A percentile compares a stretch with the other conserved stretches of the same genome.
These are phyloP conservation scores for Rosa chinensis DNA, from an alignment of 306 rosid genomes.

Conservation along the genomic window DNA sequence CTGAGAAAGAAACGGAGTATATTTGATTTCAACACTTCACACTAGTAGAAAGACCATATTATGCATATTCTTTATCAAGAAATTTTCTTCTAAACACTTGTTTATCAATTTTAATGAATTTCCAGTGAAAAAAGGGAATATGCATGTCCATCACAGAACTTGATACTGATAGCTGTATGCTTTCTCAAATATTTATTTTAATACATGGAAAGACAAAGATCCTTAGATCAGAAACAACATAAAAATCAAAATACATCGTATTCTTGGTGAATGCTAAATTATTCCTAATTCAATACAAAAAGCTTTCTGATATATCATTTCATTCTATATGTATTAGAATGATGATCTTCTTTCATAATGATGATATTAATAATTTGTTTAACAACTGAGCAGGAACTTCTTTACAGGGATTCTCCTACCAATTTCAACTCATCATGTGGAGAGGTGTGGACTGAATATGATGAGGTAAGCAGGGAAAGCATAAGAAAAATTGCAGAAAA, in stretches of 20 bases:
- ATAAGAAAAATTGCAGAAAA: slow-evolving; percentile 32
- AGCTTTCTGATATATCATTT: background rate
- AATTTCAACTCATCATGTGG: slow-evolving; percentile 41
- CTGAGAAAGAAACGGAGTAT: background rate
- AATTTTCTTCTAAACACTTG: background rate
- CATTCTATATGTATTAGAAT: background rate
- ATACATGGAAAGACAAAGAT: background rate
- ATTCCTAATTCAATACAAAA: background rate
- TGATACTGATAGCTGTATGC: background rate
- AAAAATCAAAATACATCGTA: background rate
- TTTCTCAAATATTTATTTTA: background rate
- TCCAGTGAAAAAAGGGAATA: background rate
- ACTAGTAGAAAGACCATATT: background rate
- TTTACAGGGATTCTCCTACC: slow-evolving; percentile 24
- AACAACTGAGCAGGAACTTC: slow-evolving; percentile 38
- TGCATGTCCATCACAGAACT: background rate
- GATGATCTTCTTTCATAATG: background rate
- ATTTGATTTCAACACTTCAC: background rate
- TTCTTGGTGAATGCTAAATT: background rate
- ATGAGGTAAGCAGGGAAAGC: slow-evolving; percentile 52
- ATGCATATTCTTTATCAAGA: too few relatives aligned
- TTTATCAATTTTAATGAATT: background rate
- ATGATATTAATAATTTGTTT: slow-evolving; percentile 4
- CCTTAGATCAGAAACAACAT: background rate
- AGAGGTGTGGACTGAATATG: slow-evolving; percentile 50